Percentiles rank a stretch among this genome's conserved stretches.
These are phyloP conservation scores for Salix suchowensis DNA, from an alignment of 345 rosid species.

Conservation along the genomic window DNA sequence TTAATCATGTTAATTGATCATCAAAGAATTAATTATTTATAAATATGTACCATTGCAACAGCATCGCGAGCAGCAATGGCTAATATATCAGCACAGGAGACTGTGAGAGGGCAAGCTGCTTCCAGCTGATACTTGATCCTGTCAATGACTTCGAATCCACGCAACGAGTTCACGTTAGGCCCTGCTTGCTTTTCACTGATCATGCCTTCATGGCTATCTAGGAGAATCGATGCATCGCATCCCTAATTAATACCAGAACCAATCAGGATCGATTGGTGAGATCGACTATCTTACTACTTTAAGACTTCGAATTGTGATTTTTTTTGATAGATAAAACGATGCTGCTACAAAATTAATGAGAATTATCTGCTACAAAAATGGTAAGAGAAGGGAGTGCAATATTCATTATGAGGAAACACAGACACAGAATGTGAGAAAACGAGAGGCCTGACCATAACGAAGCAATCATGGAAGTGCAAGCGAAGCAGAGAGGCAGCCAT, in stretches of 20 bases:
- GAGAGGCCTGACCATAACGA: slow-evolving; percentile 48
- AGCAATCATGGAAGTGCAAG: slow-evolving; percentile 82
- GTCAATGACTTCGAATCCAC: slow-evolving; percentile 71
- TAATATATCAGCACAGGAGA: slow-evolving; percentile 76
- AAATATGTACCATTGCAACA: slow-evolving; percentile 22
- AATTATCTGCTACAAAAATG: too few species aligned
- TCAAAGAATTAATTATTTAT: neutral
- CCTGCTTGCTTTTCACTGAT: slow-evolving; percentile 70
- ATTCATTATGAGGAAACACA: neutral
- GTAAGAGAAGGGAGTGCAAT: neutral
- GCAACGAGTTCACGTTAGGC: slow-evolving; percentile 58
- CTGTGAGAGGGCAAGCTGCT: slow-evolving; percentile 68
- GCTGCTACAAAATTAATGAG: too few species aligned
- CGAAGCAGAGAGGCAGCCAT: slow-evolving; percentile 83
- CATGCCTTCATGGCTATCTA: slow-evolving; percentile 55
- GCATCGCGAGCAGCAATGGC: slow-evolving; percentile 77
- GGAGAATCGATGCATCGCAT: slow-evolving; percentile 65
- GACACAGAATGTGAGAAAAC: neutral
- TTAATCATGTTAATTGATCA: neutral
- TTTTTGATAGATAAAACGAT: neutral
- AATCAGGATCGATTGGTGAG: neutral
- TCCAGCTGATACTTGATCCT: slow-evolving; percentile 61
- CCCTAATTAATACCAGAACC: slow-evolving; percentile 35
- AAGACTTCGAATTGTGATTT: neutral
- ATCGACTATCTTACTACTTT: neutral